phyloP scores from a whole-genome alignment of 768 basidiomycete species.

The Termitomyces bulborhizus region DNA sequence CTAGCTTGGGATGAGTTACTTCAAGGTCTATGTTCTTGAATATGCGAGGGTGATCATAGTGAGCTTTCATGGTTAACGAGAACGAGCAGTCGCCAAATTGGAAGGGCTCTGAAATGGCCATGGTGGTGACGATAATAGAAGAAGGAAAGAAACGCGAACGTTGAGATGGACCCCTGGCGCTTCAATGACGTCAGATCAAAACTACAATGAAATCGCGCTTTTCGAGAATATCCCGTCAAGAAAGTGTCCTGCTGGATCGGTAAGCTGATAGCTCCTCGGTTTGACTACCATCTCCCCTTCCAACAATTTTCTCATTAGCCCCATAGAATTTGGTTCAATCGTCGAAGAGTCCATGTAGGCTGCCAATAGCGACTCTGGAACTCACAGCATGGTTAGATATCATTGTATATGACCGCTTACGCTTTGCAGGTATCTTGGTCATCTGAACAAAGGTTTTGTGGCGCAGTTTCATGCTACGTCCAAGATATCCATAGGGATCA shows the following conservation, averaged over 20 bases:
- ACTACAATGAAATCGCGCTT: neutral
- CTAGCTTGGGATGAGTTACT: conserved; percentile 7
- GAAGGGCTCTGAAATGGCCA: neutral
- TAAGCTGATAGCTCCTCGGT: neutral
- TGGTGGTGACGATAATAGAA: neutral
- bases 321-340: neutral
- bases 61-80: neutral
- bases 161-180: neutral
- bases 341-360: neutral
- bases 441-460: neutral
- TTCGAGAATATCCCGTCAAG: neutral
- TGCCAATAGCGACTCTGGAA: neutral
- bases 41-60: conserved; percentile 6
- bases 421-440: neutral
- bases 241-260: neutral
- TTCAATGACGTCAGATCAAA: neutral
- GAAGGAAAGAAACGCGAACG: neutral
- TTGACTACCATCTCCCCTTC: no score
- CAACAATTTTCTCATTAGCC: neutral
- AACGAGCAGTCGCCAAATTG: neutral
- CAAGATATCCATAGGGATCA: neutral
- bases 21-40: conserved; percentile 4
- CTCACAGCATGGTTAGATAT: neutral
- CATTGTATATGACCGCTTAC: neutral
- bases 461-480: neutral